Evolutionary conservation across 75 land plant species (phyloP), one percentile per base, ranked within the genome.

Genomic region (Picea sitchensis): DNA sequence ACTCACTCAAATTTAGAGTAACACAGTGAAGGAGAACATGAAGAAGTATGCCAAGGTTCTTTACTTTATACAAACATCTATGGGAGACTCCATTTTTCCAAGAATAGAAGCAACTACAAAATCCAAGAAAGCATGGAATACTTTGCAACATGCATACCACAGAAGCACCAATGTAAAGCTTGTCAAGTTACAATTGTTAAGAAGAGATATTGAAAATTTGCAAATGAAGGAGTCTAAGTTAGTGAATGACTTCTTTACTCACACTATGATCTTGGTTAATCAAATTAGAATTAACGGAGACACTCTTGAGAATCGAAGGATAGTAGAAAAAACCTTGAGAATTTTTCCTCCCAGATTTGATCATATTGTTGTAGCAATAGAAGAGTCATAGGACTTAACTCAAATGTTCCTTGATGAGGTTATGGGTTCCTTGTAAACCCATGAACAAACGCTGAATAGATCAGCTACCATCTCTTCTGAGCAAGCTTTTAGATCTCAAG

Each of bases 391-490:
- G 73, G 9, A 30, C 79, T 61, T 30, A 65, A 73, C 26, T 58
- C 12, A 15, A 26, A 26, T 26, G 26, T 26, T 26, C 26, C 26
- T 26, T 26, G 26, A 26, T 26, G 26, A 26, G 26, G 7, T 14
- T 8, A 15, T 65, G 67, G 67, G 7, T 65, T n/a, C n/a, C 2
- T 26, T 84, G 64, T 61, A 71, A 68, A 79, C 81, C 20, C 77
- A 83, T 83, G 84, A 79, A 56, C 38, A 54, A 30, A 74, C 77
- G 31, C 8, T 83, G 3, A 59, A 73, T 15, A 71, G 57, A 69
- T 74, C 76, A 68, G 0, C 7, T 23, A 26, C 26, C 26, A 26
- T 26, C 0, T 26, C 26, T 26, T 26, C 0, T 26, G 0, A 26
- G 26, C 26, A 65, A 26, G 26, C 0, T 26, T 26, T 26, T 23